Evolutionary conservation across 345 rosid genomes (phyloP), one percentile per base, ranked within the genome.

Genomic region (Dipteronia sinensis): DNA sequence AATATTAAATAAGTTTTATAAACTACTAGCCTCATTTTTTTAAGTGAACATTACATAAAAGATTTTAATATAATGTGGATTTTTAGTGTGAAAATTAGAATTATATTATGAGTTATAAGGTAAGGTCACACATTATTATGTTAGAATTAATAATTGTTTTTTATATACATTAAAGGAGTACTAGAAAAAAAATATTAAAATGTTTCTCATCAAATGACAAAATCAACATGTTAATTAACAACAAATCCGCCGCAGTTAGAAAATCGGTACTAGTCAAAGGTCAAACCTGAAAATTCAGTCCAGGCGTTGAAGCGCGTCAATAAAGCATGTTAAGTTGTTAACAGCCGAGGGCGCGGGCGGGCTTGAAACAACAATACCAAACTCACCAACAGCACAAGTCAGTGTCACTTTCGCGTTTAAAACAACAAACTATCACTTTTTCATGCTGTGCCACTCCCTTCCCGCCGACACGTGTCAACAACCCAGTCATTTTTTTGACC

Each of bases 251-350:
- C 7, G 17, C 2, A 47, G 4, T 47, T 51, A 9, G 3, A 46
- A 61, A 8, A 6, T 34, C 4, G 1, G 0, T 34, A 55, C 2
- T 10, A 55, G 66, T 63, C 69, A 64, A 63, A 44, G 77, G 62
- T 64, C 77, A 64, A 49, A 42, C n/a, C 2, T 4, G 42, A 25
- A 10, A 27, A 64, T 25, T 64, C 16, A 27, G 49, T 64, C 77
- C 77, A 64, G 63, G 27, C 47, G 7, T 74, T 65, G 44, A 62
- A 46, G 62, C 77, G 77, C 69, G 77, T 63, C 49, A 31, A 64
- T 17, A 25, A n/a, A 8, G 62, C 70, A 44, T 40, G 65, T 6
- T n/a, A n/a, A n/a, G n/a, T n/a, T n/a, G n/a, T n/a, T 58, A 59
- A n/a, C 47, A 2, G 1, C 63, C 9, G 10, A 9, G 2, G 9